Conservation (phyloP, 225 moss, liverwort and hornwort genomes). For the Bryoerythrophyllum caledonicum region DNA sequence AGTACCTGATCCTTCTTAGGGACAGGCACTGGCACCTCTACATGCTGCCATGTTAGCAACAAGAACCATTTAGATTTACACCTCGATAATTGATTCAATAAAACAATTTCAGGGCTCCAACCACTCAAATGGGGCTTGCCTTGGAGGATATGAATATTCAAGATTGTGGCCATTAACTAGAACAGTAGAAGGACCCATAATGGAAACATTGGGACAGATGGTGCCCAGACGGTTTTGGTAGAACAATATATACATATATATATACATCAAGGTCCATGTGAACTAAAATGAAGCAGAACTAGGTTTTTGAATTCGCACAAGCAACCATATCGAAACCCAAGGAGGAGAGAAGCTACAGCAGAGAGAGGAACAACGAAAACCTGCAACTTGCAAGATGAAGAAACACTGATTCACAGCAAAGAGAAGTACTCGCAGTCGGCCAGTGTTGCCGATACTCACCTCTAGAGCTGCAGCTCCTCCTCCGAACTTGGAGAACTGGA, state of each 20-base stretch:
- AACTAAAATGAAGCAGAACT: neutral
- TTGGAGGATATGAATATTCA: neutral
- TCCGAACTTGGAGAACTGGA: conserved; percentile 36
- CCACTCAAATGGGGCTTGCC: neutral
- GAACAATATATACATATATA: too few species aligned
- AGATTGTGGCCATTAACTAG: too few species aligned
- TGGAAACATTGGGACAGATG: neutral
- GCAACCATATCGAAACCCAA: neutral
- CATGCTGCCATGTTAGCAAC: conserved; percentile 27
- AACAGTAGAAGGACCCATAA: neutral
- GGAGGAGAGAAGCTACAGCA: neutral
- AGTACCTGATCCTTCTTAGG: conserved; percentile 26
- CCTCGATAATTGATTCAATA: neutral
- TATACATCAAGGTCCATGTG: too few species aligned
- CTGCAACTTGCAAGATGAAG: too few species aligned
- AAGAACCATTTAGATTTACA: neutral
- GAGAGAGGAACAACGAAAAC: too few species aligned
- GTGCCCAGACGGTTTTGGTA: neutral
- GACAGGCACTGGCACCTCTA: conserved; percentile 22
- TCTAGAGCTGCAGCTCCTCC: conserved; percentile 38
- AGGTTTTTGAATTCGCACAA: too few species aligned
- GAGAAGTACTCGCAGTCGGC: too few species aligned
- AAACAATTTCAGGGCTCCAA: neutral
- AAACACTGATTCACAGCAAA: too few species aligned
- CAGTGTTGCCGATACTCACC: conserved; percentile 11